These are phyloP conservation scores for Phalaenopsis hybrid DNA, from an alignment of 116 monocot species.

Conservation along the genomic window DNA sequence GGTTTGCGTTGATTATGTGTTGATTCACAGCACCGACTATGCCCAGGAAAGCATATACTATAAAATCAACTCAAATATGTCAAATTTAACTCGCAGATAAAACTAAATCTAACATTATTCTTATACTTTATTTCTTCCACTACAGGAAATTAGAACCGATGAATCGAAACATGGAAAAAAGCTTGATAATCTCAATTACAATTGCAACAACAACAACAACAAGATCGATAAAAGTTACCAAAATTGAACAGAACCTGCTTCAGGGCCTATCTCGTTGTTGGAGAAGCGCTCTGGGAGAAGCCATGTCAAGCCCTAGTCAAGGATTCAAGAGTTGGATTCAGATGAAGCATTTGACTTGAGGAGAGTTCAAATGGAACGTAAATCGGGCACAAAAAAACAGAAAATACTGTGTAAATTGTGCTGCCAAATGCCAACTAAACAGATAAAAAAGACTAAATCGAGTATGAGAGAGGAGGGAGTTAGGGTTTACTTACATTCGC, in stretches of 20 bases:
- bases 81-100: not conserved
- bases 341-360: not conserved
- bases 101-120: not conserved
- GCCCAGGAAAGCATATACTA: slow-evolving; percentile 84
- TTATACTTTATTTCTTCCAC: not conserved
- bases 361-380: not conserved
- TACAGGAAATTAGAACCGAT: not conserved
- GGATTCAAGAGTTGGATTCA: not conserved
- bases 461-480: not conserved
- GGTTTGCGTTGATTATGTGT: slow-evolving; percentile 60
- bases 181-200: not conserved
- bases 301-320: slow-evolving; percentile 74
- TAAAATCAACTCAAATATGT: slow-evolving; percentile 3
- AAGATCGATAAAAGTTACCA: slow-evolving; percentile 23
- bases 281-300: slow-evolving; percentile 93
- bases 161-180: not conserved
- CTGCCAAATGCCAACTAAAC: not conserved
- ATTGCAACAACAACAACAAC: slow-evolving; percentile 3
- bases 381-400: not conserved
- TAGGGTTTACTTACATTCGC: slow-evolving; percentile 32
- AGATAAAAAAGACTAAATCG: not conserved
- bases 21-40: slow-evolving; percentile 66
- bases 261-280: slow-evolving; percentile 77
- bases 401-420: not conserved
- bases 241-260: slow-evolving; percentile 76